Conservation (phyloP, 768 basidiomycete species). For the Phlebiopsis flavidoalba region DNA sequence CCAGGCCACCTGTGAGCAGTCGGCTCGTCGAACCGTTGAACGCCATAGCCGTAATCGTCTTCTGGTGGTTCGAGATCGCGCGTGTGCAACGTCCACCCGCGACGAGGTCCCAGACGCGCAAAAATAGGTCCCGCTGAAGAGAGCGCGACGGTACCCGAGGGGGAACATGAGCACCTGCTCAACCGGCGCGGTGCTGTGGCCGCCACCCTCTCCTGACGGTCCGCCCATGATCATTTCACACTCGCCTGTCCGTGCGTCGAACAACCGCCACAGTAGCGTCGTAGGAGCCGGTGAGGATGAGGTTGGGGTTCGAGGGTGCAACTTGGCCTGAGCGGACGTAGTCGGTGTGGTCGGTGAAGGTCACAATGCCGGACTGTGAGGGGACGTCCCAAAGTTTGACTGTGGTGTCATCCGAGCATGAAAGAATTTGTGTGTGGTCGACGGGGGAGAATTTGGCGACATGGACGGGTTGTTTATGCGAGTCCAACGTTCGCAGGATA, state of each 20-base stretch:
- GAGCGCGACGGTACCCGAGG: constrained; percentile 79
- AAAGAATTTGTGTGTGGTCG: constrained; percentile 78
- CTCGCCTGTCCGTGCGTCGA: constrained; percentile 77
- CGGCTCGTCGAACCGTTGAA: constrained; percentile 75
- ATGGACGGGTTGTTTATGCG: constrained; percentile 95
- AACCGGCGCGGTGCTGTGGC: constrained; percentile 55
- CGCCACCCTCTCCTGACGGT: constrained; percentile 21
- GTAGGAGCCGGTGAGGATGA: constrained; percentile 91
- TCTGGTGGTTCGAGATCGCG: constrained; percentile 96
- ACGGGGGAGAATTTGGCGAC: constrained; percentile 87
- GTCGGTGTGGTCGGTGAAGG: constrained; percentile 86
- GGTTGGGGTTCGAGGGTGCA: constrained; percentile 73
- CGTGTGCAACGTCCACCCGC: constrained; percentile 85
- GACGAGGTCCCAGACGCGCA: constrained; percentile 91
- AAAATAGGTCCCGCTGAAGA: constrained; percentile 91
- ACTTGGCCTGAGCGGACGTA: constrained; percentile 94
- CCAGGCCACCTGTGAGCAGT: constrained; percentile 84
- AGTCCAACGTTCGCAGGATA: constrained; percentile 86
- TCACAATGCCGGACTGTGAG: constrained; percentile 71
- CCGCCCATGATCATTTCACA: constrained; percentile 81
- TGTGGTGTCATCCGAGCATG: constrained; percentile 95
- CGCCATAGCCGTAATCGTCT: constrained; percentile 87
- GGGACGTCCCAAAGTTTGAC: constrained; percentile 95
- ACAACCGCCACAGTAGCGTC: constrained; percentile 86
- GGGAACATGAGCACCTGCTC: constrained; percentile 93